Percentiles rank a stretch among this genome's conserved stretches.
Conservation (phyloP, 495 filamentous ascomycete species). For the Neurospora sp. region DNA sequence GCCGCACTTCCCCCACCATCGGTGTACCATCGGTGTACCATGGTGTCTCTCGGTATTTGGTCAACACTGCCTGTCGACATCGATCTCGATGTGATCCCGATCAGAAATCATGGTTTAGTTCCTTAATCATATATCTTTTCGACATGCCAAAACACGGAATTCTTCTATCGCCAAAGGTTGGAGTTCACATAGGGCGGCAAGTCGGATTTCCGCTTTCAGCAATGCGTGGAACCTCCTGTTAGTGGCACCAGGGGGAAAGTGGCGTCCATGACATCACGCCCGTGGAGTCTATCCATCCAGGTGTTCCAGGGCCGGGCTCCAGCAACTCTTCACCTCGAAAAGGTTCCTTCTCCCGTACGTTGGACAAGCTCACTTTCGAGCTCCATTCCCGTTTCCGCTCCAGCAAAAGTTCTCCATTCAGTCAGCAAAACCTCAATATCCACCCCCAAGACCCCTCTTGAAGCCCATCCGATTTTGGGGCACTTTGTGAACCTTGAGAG, state of each 20-base stretch:
- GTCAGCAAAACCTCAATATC: not conserved
- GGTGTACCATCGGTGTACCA: not conserved
- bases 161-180: not conserved
- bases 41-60: not conserved
- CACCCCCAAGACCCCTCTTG: not conserved
- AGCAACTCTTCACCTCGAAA: not conserved
- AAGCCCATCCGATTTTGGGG: not conserved
- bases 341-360: not conserved
- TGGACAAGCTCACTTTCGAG: not conserved
- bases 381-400: not conserved
- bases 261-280: not conserved
- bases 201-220: not conserved
- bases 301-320: not conserved
- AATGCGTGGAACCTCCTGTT: not conserved
- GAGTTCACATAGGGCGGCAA: not conserved
- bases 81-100: not conserved
- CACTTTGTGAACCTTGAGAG: not conserved
- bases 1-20: not conserved
- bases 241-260: not conserved
- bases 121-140: not conserved
- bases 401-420: not conserved
- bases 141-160: not conserved
- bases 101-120: not conserved
- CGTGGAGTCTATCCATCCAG: not conserved
- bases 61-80: not conserved